Evolutionary conservation across 2,329 filamentous ascomycete genomes (phyloP).

Genomic region (Purpureocillium lavendulum): DNA sequence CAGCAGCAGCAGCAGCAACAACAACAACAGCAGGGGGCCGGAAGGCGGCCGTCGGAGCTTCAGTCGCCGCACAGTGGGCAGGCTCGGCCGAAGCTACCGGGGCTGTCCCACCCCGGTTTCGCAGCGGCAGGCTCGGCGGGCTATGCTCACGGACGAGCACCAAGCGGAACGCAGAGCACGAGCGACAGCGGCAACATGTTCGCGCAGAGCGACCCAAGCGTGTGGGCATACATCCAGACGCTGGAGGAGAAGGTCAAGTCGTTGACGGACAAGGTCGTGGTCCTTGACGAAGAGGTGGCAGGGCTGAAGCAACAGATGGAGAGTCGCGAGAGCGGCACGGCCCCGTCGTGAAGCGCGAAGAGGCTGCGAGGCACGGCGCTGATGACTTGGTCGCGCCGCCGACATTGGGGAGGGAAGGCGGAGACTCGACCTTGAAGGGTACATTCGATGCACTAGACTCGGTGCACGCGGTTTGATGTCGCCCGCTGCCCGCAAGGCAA

Average conservation of each 20-base stretch:
- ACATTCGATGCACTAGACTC: too few relatives aligned
- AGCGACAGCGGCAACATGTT: constrained; percentile 62
- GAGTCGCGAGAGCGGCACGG: constrained; percentile 16
- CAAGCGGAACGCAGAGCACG: constrained; percentile 43
- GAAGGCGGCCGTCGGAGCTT: constrained; percentile 46
- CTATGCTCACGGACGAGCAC: constrained; percentile 23
- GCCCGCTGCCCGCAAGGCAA: not conserved
- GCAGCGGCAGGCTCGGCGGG: constrained; percentile 19
- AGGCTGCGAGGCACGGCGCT: too few relatives aligned
- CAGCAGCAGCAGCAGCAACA: constrained; percentile 44
- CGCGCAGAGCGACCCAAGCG: constrained; percentile 48
- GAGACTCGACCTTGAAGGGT: too few relatives aligned
- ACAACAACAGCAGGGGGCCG: constrained; percentile 52
- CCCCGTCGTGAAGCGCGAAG: constrained; percentile 2
- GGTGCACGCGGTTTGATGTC: not conserved
- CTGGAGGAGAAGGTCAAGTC: constrained; percentile 49
- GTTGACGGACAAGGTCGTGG: constrained; percentile 23
- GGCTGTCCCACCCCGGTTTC: constrained; percentile 26
- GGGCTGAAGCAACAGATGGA: constrained; percentile 25
- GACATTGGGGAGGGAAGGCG: not conserved
- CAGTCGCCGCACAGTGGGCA: constrained; percentile 43
- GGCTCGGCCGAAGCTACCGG: constrained; percentile 28
- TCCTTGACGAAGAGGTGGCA: constrained; percentile 24
- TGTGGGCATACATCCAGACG: constrained; percentile 66
- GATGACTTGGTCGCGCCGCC: too few relatives aligned